phyloP scores from a whole-genome alignment of 2,329 filamentous ascomycete genomes.

The Fusarium liriodendri region DNA sequence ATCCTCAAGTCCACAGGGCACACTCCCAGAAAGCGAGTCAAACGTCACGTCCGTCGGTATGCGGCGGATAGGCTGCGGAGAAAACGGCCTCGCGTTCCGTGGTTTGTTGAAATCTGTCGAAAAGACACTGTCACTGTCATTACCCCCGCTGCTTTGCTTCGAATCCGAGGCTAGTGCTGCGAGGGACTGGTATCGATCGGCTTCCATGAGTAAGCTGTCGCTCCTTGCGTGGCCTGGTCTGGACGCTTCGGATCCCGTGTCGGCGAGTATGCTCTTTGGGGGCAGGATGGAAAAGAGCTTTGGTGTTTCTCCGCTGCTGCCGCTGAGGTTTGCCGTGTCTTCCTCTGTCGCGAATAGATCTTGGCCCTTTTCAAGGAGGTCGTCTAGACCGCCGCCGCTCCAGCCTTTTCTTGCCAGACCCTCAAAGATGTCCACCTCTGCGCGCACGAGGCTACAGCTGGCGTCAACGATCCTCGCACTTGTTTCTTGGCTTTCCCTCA shows the following conservation, averaged over 20 bases:
- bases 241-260: constrained; percentile 55
- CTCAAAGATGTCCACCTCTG: constrained; percentile 78
- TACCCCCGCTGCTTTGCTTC: constrained; percentile 44
- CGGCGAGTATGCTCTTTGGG: constrained; percentile 71
- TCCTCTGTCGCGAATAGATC: constrained; percentile 68
- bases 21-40: constrained; percentile 50
- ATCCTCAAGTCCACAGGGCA: constrained; percentile 24
- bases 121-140: constrained; percentile 64
- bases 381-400: constrained; percentile 74
- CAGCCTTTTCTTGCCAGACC: constrained; percentile 74
- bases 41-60: constrained; percentile 55
- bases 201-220: constrained; percentile 66
- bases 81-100: constrained; percentile 68
- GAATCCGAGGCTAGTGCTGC: constrained; percentile 56
- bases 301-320: constrained; percentile 48
- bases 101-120: constrained; percentile 65
- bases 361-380: constrained; percentile 71
- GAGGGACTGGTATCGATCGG: constrained; percentile 69
- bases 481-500: constrained; percentile 74
- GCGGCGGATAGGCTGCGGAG: constrained; percentile 63
- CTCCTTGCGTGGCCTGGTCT: constrained; percentile 55
- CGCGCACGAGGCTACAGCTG: constrained; percentile 72
- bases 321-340: constrained; percentile 47
- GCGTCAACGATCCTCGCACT: constrained; percentile 72
- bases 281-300: constrained; percentile 75